Evolutionary conservation across 2,329 filamentous ascomycete genomes (phyloP).

Genomic region (Acephala macrosclerotiorum): DNA sequence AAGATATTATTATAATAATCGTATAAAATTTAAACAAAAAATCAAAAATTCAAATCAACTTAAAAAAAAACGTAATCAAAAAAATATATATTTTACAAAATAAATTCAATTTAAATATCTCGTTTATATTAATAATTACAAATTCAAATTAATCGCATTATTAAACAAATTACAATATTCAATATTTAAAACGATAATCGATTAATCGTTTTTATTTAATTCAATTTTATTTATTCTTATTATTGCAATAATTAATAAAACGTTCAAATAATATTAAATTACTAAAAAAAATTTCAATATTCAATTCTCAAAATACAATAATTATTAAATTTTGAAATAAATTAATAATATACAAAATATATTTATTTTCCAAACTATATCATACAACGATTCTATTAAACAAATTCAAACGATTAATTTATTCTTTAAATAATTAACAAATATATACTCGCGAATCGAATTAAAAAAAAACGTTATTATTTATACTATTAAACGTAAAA

Average conservation of each 20-base stretch:
- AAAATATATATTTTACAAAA: slow-evolving; percentile 28
- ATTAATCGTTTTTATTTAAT: slow-evolving; percentile 24
- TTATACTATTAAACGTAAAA: too few relatives aligned
- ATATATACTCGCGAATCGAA: too few relatives aligned
- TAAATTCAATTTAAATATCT: slow-evolving; percentile 26
- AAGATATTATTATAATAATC: slow-evolving; percentile 33
- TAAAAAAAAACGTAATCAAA: slow-evolving; percentile 32
- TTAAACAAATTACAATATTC: slow-evolving; percentile 29
- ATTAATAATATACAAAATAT: slow-evolving; percentile 15
- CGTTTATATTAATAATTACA: slow-evolving; percentile 23
- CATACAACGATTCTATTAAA: too few relatives aligned
- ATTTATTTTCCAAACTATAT: too few relatives aligned
- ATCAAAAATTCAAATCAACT: slow-evolving; percentile 31
- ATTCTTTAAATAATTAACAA: too few relatives aligned
- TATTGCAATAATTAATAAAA: slow-evolving; percentile 26
- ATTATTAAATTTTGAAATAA: slow-evolving; percentile 25
- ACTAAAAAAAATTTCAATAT: slow-evolving; percentile 24
- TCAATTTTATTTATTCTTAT: slow-evolving; percentile 26
- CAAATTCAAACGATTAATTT: too few relatives aligned
- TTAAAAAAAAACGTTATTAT: too few relatives aligned
- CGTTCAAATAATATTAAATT: slow-evolving; percentile 24
- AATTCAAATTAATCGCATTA: too few relatives aligned
- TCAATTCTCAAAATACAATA: slow-evolving; percentile 19
- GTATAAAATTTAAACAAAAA: slow-evolving; percentile 30
- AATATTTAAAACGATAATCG: slow-evolving; percentile 26